These are phyloP conservation scores for Tritrichomonas musculus DNA, from an alignment of 208 protist genomes.

Conservation along the genomic window DNA sequence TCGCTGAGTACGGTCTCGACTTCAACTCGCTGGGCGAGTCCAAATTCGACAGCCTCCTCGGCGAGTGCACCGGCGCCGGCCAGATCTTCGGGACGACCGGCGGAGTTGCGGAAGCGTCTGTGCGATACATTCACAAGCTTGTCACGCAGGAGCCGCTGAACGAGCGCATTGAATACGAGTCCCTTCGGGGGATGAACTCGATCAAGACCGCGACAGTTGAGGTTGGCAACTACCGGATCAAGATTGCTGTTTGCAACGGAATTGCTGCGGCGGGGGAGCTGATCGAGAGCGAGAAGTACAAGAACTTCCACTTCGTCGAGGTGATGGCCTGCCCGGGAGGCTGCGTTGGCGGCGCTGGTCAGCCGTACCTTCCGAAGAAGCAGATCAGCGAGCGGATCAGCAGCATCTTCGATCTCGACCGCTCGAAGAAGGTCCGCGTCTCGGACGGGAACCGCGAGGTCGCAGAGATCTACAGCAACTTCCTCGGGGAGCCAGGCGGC, in stretches of 20 bases:
- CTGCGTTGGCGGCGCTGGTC: not conserved
- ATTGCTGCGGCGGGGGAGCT: not conserved
- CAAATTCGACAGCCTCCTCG: slow-evolving; percentile 45
- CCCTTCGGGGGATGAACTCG: not conserved
- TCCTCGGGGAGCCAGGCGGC: not conserved
- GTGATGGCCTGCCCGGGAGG: not conserved
- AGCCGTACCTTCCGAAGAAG: not conserved
- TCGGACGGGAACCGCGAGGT: not conserved
- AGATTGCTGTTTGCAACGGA: not conserved
- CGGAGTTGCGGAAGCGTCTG: slow-evolving; percentile 51
- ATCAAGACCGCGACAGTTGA: not conserved
- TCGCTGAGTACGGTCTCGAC: not conserved
- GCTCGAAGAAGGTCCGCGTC: not conserved
- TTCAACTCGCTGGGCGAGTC: not conserved
- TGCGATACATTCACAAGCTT: not conserved
- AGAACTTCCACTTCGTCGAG: not conserved
- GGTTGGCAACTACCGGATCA: not conserved
- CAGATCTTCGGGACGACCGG: slow-evolving; percentile 47
- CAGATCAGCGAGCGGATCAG: no score
- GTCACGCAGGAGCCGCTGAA: not conserved
- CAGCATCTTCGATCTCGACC: not conserved
- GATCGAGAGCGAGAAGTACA: not conserved
- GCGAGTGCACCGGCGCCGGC: slow-evolving; percentile 44
- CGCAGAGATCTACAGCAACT: not conserved
- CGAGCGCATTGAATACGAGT: not conserved